Base-by-base conservation (phyloP, 352 stramenopile genomes). In the Phytophthora pinifolia region DNA sequence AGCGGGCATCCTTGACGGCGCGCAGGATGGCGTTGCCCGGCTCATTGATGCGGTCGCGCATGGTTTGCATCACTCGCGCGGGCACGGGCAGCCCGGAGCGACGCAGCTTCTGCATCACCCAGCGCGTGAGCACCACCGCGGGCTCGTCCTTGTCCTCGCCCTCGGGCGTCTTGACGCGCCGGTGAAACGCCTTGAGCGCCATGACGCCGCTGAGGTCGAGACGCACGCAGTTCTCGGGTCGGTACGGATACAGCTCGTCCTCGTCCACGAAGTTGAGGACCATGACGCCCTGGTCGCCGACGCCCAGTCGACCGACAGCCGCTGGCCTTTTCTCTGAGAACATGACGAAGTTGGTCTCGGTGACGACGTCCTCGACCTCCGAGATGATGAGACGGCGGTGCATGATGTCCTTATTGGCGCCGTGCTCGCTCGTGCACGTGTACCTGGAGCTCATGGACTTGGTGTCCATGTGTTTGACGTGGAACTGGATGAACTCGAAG, bases 271-370 rank as follows among this genome's bases (percentile, higher is more conserved):
- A 67, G 18, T 76, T 71, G n/a, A 72, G 39, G 6, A 69, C 59
- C 45, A 79, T 54, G 14, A 76, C 32, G 2, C 70, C 57, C 36
- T 66, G 45, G 20, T 74, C 60, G 9, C 42, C 42, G 9, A 58
- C 15, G 15, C 47, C 15, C 18, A 46, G 37, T 9, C 14, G 46
- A 9, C 36, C 56, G 4, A 45, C 31, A 13, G 17, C 22, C 22
- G 22, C 17, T 38, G 54, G 36, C 2, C 27, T 42, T 36, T 61
- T 36, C 9, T 78, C 50, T 5, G 62, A 60, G 35, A 79, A 76
- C 55, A 79, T 55, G 55, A 76, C 66, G 39, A 71, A 70, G 31
- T 79, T 75, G 27, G 63, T 63, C 55, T 79, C 70, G 1, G 69
- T 71, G 9, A 54, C 43, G 13, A 77, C 56, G n/a, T 53, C 57